Evolutionary conservation across 1,139 yeast species (phyloP).

Genomic region (Meyerozyma smithsonii): DNA sequence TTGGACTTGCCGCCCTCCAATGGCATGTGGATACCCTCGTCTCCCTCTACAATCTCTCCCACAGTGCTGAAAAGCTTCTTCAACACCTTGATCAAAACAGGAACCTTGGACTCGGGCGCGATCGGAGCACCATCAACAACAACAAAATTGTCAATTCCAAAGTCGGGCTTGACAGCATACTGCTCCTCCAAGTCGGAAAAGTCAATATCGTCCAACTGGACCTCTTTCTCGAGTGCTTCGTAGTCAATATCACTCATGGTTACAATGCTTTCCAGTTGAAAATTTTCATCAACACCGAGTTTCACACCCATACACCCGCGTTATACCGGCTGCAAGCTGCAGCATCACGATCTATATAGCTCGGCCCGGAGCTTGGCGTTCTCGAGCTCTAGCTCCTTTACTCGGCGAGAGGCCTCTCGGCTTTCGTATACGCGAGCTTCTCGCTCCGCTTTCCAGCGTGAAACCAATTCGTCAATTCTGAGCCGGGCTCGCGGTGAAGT

Average conservation of each 20-base stretch:
- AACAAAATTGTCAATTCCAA: conserved; percentile 71
- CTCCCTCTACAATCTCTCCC: conserved; percentile 67
- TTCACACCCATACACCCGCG: not conserved
- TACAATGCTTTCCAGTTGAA: not conserved
- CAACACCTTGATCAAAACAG: conserved; percentile 79
- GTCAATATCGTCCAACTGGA: conserved; percentile 61
- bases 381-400: conserved; percentile 53
- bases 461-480: conserved; percentile 57
- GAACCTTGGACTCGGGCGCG: conserved; percentile 86
- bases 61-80: conserved; percentile 67
- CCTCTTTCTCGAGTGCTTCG: conserved; percentile 43
- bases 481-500: conserved; percentile 36
- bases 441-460: conserved; percentile 65
- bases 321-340: too few relatives aligned
- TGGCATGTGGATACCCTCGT: conserved; percentile 77
- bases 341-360: not conserved
- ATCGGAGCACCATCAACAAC: conserved; percentile 95
- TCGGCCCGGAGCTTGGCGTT: conserved; percentile 35
- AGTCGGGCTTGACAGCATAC: conserved; percentile 56
- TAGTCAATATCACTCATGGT: conserved; percentile 5
- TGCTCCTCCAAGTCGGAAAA: conserved; percentile 83
- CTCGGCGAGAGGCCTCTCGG: conserved; percentile 48
- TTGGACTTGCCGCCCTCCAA: conserved; percentile 73
- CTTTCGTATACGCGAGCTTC: conserved; percentile 62
- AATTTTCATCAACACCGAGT: not conserved